phyloP scores from a whole-genome alignment of 768 basidiomycete species.

The Postia placenta region DNA sequence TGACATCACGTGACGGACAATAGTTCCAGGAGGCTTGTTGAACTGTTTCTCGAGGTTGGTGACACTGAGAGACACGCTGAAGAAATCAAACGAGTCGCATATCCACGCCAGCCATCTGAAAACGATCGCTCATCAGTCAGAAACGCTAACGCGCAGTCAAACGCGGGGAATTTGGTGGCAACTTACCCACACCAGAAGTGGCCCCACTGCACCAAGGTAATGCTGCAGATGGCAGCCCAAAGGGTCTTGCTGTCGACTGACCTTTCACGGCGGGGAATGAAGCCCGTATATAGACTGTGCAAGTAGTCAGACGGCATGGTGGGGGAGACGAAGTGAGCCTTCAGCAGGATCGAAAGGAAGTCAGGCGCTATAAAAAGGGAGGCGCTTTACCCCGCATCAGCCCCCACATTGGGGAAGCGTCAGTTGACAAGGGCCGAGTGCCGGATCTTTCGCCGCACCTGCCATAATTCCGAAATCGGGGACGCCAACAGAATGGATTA shows the following conservation, averaged over 20 bases:
- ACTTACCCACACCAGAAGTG: slow-evolving; percentile 49
- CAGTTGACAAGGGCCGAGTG: not conserved
- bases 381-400: not conserved
- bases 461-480: too few relatives aligned
- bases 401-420: not conserved
- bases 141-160: slow-evolving; percentile 3
- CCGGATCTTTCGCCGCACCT: not conserved
- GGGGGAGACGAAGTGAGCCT: not conserved
- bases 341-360: not conserved
- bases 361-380: not conserved
- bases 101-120: slow-evolving; percentile 81
- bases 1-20: slow-evolving; percentile 33
- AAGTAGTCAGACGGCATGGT: slow-evolving; percentile 47
- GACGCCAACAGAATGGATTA: too few relatives aligned
- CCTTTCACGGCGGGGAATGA: slow-evolving; percentile 33
- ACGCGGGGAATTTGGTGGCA: not conserved
- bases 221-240: slow-evolving; percentile 33
- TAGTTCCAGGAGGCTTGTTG: slow-evolving; percentile 29
- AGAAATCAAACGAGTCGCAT: slow-evolving; percentile 84
- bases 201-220: slow-evolving; percentile 51
- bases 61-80: slow-evolving; percentile 64
- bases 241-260: slow-evolving; percentile 31
- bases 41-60: slow-evolving; percentile 44
- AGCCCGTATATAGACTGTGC: slow-evolving; percentile 28
- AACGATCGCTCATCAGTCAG: slow-evolving; percentile 3